These are phyloP conservation scores for Spergularia azorica DNA, from an alignment of 179 eudicot species.

Conservation along the genomic window DNA sequence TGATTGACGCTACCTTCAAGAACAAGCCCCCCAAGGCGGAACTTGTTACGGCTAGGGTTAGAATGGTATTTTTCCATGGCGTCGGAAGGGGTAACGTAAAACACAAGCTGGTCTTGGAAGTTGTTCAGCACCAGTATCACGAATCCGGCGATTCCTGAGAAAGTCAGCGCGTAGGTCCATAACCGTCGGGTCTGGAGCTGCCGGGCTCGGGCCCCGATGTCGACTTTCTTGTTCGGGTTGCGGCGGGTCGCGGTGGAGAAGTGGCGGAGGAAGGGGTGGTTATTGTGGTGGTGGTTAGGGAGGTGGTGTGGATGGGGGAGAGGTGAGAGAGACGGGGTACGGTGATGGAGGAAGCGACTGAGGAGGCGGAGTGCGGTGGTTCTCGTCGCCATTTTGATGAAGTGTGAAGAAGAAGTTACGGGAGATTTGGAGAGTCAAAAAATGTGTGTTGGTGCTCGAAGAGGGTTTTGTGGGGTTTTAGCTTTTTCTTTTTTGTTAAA, in stretches of 20 bases:
- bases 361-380: constrained; percentile 38
- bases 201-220: constrained; percentile 88
- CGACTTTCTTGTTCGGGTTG: constrained; percentile 35
- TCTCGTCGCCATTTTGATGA: constrained; percentile 28
- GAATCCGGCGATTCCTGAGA: constrained; percentile 82
- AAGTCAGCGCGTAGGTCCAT: constrained; percentile 80
- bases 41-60: constrained; percentile 57
- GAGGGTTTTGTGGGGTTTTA: constrained; percentile 23
- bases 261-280: constrained; percentile 19
- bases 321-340: constrained; percentile 13
- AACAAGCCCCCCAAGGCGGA: constrained; percentile 84
- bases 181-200: constrained; percentile 81
- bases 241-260: constrained; percentile 59
- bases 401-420: background rate
- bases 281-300: background rate
- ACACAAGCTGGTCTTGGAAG: constrained; percentile 84
- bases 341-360: constrained; percentile 23
- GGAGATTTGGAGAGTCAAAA: background rate
- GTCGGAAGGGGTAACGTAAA: constrained; percentile 83
- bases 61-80: constrained; percentile 51
- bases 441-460: background rate
- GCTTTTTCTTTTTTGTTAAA: background rate
- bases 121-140: constrained; percentile 68
- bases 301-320: constrained; percentile 6
- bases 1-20: constrained; percentile 76